phyloP scores from a whole-genome alignment of 2,329 filamentous ascomycete species.

The Zymoseptoria brevis region DNA sequence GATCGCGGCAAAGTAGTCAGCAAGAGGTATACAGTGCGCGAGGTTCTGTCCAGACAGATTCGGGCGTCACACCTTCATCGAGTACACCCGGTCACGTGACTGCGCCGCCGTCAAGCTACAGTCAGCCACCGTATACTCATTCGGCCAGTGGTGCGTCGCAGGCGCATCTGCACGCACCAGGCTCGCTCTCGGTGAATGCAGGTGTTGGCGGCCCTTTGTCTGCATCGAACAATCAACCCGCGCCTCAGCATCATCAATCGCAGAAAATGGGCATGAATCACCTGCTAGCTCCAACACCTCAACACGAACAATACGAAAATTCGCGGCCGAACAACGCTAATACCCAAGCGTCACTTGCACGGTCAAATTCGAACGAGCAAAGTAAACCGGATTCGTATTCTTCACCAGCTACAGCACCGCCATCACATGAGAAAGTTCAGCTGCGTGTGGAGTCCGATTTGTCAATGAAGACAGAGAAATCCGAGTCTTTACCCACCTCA shows the following conservation, averaged over 20 bases:
- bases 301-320: slow-evolving; percentile 7
- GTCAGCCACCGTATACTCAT: slow-evolving; percentile 12
- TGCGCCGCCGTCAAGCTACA: slow-evolving; percentile 8
- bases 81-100: slow-evolving; percentile 21
- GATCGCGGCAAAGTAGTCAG: slow-evolving; percentile 27
- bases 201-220: slow-evolving; percentile 16
- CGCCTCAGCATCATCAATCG: slow-evolving; percentile 18
- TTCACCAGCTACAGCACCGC: background rate
- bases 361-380: slow-evolving; percentile 1
- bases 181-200: slow-evolving; percentile 7
- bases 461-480: background rate
- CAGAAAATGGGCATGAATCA: slow-evolving; percentile 26
- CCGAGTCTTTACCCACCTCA: background rate
- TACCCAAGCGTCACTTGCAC: slow-evolving; percentile 1
- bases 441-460: background rate
- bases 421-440: background rate
- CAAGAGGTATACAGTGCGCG: slow-evolving; percentile 23
- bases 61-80: slow-evolving; percentile 13
- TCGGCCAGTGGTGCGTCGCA: slow-evolving; percentile 17
- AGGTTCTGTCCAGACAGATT: slow-evolving; percentile 19
- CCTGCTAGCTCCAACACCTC: slow-evolving; percentile 20
- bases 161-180: slow-evolving; percentile 12
- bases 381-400: slow-evolving; percentile 1
- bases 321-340: slow-evolving; percentile 2
- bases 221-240: slow-evolving; percentile 12